Conservation (phyloP, 768 basidiomycete species). For the Lyophyllum atratum region DNA sequence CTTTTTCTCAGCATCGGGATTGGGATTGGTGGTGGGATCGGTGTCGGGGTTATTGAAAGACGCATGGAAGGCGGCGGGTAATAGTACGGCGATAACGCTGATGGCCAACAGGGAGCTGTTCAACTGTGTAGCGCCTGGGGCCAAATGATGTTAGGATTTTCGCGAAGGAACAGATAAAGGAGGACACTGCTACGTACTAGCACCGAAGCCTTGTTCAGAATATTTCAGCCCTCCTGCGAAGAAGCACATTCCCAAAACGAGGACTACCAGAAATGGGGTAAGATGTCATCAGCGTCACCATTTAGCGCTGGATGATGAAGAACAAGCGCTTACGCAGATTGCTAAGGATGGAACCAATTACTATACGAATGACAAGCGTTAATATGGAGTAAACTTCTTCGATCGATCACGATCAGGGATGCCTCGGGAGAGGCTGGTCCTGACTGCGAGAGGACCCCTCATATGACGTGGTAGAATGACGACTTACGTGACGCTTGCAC, state of each 20-base stretch:
- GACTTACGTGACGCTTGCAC: slow-evolving; percentile 81
- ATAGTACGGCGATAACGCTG: slow-evolving; percentile 76
- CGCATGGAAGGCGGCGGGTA: slow-evolving; percentile 82
- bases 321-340: slow-evolving; percentile 64
- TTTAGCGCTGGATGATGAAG: not conserved
- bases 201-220: slow-evolving; percentile 78
- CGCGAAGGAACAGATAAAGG: not conserved
- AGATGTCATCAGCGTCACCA: not conserved
- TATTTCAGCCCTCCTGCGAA: slow-evolving; percentile 81
- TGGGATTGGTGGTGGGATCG: too few species aligned
- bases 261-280: slow-evolving; percentile 42
- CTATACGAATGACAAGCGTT: slow-evolving; percentile 35
- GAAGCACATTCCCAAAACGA: slow-evolving; percentile 90
- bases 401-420: slow-evolving; percentile 2
- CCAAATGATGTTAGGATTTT: not conserved
- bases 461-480: slow-evolving; percentile 13
- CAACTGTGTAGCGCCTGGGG: slow-evolving; percentile 58
- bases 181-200: slow-evolving; percentile 53
- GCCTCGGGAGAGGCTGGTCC: too few species aligned
- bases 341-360: slow-evolving; percentile 85
- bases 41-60: slow-evolving; percentile 29
- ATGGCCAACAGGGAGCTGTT: slow-evolving; percentile 77
- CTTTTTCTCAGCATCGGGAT: slow-evolving; percentile 24
- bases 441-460: not conserved
- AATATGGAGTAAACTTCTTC: slow-evolving; percentile 6